Evolutionary conservation across 2,329 filamentous ascomycete genomes (phyloP).

Genomic region (Aspergillus sp.): DNA sequence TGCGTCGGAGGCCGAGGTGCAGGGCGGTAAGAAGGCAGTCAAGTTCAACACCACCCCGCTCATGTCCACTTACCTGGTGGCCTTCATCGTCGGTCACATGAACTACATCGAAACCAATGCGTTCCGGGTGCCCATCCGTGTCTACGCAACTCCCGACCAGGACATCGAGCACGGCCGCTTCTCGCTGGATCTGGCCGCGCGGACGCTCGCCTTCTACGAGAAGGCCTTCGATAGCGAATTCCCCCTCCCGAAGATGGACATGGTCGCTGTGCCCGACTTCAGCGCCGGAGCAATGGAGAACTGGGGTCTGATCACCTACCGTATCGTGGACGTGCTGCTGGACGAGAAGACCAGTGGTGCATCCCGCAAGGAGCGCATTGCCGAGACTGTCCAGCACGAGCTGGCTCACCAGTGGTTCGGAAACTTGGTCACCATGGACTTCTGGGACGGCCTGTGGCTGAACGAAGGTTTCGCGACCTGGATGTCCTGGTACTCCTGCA

Average conservation of each 20-base stretch:
- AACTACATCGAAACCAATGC: conserved; percentile 89
- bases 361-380: conserved; percentile 85
- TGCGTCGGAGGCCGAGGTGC: conserved; percentile 71
- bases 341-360: conserved; percentile 91
- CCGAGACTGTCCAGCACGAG: conserved; percentile 95
- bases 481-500: conserved; percentile 94
- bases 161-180: conserved; percentile 90
- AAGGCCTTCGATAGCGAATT: conserved; percentile 87
- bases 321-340: conserved; percentile 84
- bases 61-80: conserved; percentile 95
- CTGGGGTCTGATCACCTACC: conserved; percentile 94
- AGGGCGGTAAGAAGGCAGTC: conserved; percentile 74
- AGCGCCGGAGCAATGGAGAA: conserved; percentile 97
- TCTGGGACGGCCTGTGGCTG: conserved; percentile 96
- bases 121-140: conserved; percentile 87
- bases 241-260: conserved; percentile 91
- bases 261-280: conserved; percentile 95
- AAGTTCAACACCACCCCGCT: conserved; percentile 88
- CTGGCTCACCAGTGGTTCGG: conserved; percentile 98
- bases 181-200: conserved; percentile 83
- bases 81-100: conserved; percentile 90
- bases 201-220: conserved; percentile 91
- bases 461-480: conserved; percentile 91
- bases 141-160: conserved; percentile 89
- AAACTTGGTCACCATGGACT: conserved; percentile 96